phyloP scores from a whole-genome alignment of 768 basidiomycete genomes.

The Mycena amicta region DNA sequence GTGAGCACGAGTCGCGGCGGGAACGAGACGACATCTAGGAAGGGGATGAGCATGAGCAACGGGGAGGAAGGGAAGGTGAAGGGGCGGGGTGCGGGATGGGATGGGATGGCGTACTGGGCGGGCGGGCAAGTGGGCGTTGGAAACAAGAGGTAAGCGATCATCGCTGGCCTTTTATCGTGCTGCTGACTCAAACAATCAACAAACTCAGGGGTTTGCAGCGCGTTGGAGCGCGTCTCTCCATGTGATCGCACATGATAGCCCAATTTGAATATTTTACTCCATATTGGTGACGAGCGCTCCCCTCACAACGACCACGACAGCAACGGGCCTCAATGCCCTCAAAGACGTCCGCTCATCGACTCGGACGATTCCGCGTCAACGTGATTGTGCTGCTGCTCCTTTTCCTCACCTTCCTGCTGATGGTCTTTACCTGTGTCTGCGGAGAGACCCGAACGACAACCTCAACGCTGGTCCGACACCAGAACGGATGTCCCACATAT shows the following conservation, averaged over 20 bases:
- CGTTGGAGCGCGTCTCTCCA: background rate
- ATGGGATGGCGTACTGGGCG: background rate
- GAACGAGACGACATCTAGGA: too few relatives aligned
- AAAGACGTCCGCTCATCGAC: too few relatives aligned
- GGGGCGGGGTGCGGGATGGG: too few relatives aligned
- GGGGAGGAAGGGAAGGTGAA: too few relatives aligned
- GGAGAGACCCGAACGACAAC: background rate
- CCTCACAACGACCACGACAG: background rate
- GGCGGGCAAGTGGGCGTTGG: background rate
- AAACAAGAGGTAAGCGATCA: background rate
- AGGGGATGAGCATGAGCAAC: too few relatives aligned
- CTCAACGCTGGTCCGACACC: background rate
- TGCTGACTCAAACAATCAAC: background rate
- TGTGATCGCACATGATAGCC: background rate
- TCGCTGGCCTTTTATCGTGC: background rate
- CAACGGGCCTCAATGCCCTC: background rate
- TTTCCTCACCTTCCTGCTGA: background rate
- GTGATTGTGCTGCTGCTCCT: background rate
- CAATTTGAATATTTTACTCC: background rate
- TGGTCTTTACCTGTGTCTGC: conserved; percentile 2
- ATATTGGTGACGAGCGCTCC: background rate
- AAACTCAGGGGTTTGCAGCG: background rate
- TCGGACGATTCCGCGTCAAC: background rate
- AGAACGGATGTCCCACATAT: background rate
- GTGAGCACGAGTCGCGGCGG: too few relatives aligned